phyloP scores from a whole-genome alignment of 306 rosid species.

The Trifolium subterraneum region DNA sequence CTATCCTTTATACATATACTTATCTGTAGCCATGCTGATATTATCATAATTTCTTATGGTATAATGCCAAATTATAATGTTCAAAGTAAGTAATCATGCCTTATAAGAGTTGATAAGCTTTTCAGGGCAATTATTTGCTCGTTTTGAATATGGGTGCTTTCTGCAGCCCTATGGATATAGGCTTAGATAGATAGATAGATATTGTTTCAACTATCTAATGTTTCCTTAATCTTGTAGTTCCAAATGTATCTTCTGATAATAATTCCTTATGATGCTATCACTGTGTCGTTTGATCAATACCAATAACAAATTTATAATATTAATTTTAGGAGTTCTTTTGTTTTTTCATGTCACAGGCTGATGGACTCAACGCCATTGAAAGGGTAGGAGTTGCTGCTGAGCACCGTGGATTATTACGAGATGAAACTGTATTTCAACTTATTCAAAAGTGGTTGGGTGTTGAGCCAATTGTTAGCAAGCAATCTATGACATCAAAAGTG shows the following conservation, averaged over 20 bases:
- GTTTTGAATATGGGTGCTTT: not conserved
- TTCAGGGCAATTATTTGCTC: not conserved
- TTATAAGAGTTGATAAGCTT: constrained; percentile 2
- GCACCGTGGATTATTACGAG: constrained; percentile 66
- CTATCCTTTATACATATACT: not conserved
- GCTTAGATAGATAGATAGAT: constrained; percentile 12
- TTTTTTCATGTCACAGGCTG: constrained; percentile 63
- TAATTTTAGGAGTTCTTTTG: constrained; percentile 23
- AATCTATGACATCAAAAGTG: constrained; percentile 67
- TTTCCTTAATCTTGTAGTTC: constrained; percentile 9
- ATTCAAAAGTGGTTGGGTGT: constrained; percentile 76
- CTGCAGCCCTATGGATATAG: not conserved
- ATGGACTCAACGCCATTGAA: constrained; percentile 75
- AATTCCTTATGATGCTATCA: constrained; percentile 6
- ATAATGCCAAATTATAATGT: constrained; percentile 6
- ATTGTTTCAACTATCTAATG: not conserved
- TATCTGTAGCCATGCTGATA: constrained; percentile 11
- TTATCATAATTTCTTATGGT: constrained; percentile 24
- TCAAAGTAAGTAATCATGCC: constrained; percentile 18
- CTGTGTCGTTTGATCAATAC: not conserved
- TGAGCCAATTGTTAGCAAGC: constrained; percentile 53
- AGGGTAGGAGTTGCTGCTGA: constrained; percentile 71
- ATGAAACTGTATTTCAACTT: constrained; percentile 58
- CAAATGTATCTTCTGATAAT: constrained; percentile 3
- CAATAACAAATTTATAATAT: not conserved